Evolutionary conservation across 257 asterid species (phyloP), one percentile per base, ranked within the genome.

Genomic region (Jaltomata sinuosa): DNA sequence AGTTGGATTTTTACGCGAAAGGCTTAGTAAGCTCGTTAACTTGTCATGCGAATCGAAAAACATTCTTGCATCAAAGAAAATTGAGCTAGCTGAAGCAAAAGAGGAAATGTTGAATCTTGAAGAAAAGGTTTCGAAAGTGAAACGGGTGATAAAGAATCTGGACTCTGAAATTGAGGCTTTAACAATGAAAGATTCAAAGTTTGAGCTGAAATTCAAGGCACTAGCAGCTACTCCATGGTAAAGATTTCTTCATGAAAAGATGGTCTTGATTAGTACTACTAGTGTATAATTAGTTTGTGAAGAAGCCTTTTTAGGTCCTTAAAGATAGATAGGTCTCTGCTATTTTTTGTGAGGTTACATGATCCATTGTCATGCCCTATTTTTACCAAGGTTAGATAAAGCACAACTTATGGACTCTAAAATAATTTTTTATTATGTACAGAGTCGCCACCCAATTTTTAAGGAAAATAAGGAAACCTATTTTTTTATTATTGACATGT

Each of bases 141-240:
- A 87, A 47, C 81, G 81, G 21, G 83, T 16, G 71, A 80, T 88
- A 22, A 19, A 62, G 68, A 80, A 15, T 8, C 62, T 88, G 0
- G 89, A 88, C 50, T 64, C 83, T 31, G 93, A 89, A 53, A 87
- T 89, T 11, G 85, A 88, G 62, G 84, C 83, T 45, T 85, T 91
- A 11, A 57, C 83, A 72, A 83, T 36, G 90, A 83, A 84, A 52
- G 87, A 74, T 4, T 80, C 86, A 82, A 80, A 57, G 53, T 76
- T 87, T 0, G 87, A 65, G 27, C 40, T 62, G 3, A 74, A 34
- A 32, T 89, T 92, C 74, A 71, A 78, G 83, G 84, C 80, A 84
- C 65, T 87, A 15, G 91, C 92, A 6, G 79, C 83, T 69, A 86
- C 90, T 62, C 91, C 93, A 38, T 92, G 96, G 96, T 90, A 84